phyloP scores from a whole-genome alignment of 2,329 filamentous ascomycete genomes.

The Diaporthe citrichinensis region DNA sequence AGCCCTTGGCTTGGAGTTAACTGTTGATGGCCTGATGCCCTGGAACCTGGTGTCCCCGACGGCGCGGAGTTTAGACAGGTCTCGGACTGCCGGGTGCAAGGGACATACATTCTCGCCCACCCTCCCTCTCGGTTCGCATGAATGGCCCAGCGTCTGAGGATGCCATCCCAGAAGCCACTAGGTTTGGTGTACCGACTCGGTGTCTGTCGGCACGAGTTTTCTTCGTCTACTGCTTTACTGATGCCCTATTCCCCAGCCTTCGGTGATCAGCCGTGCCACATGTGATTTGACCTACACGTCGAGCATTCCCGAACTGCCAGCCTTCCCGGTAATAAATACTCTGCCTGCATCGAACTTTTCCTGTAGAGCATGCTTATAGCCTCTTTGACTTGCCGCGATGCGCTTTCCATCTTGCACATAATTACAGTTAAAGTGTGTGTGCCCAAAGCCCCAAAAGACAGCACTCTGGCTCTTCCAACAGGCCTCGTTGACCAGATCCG shows the following conservation, averaged over 20 bases:
- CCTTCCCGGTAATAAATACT: background rate
- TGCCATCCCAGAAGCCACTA: background rate
- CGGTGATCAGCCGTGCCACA: background rate
- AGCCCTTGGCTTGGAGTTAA: background rate
- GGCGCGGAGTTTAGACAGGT: conserved; percentile 8
- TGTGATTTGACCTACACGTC: background rate
- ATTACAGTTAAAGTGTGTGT: conserved; percentile 63
- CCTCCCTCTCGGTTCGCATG: background rate
- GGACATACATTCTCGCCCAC: background rate
- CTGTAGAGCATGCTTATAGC: background rate
- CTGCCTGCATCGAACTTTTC: background rate
- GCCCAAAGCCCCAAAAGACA: conserved; percentile 63
- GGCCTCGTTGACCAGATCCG: conserved; percentile 52
- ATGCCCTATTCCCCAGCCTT: background rate
- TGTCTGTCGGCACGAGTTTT: background rate
- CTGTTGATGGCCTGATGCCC: background rate
- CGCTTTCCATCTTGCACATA: conserved; percentile 45
- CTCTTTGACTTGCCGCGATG: background rate
- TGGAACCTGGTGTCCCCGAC: background rate
- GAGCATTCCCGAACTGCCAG: background rate
- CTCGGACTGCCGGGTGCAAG: background rate
- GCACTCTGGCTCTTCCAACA: conserved; percentile 55
- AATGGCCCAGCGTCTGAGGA: background rate
- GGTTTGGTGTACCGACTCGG: background rate
- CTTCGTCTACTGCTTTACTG: background rate